These are phyloP conservation scores for Saccharum officinarum DNA, from an alignment of 176 grass and related monocot species.

Conservation along the genomic window DNA sequence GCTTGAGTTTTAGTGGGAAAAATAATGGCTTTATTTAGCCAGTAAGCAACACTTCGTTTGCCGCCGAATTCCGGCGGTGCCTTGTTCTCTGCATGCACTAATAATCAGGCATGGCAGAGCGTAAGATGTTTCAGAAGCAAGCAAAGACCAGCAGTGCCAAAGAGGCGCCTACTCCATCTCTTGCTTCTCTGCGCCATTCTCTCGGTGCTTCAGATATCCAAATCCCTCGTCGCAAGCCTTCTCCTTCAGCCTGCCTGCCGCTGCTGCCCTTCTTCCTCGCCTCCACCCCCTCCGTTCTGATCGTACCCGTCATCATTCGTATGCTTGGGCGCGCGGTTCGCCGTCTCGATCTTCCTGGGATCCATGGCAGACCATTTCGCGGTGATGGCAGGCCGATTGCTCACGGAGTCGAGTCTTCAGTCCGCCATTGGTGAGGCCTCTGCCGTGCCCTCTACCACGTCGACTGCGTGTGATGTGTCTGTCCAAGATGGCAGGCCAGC, in stretches of 20 bases:
- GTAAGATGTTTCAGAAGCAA: conserved; percentile 32
- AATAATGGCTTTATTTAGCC: neutral
- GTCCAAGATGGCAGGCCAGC: neutral
- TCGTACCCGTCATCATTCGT: neutral
- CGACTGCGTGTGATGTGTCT: neutral
- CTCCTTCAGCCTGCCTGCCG: conserved; percentile 1
- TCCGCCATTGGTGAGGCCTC: conserved; percentile 49
- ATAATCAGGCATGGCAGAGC: conserved; percentile 4
- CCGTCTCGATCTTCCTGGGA: neutral
- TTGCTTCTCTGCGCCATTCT: conserved; percentile 43
- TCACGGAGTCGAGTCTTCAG: conserved; percentile 60
- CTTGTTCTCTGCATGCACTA: conserved; percentile 13
- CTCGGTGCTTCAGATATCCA: conserved; percentile 48
- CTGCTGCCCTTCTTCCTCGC: conserved; percentile 7
- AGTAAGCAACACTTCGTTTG: conserved; percentile 21
- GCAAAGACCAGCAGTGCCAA: neutral
- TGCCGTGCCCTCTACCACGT: neutral
- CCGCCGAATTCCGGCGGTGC: neutral
- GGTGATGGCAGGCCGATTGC: conserved; percentile 58
- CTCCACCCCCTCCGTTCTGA: neutral
- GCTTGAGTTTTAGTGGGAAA: too few relatives aligned
- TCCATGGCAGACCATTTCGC: conserved; percentile 57
- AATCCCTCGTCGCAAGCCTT: conserved; percentile 54
- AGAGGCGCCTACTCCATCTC: conserved; percentile 48
- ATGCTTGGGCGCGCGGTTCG: neutral